Evolutionary conservation across 2,329 filamentous ascomycete genomes (phyloP), one percentile per base, ranked within the genome.

Genomic region (Bipolaris sorokiniana): DNA sequence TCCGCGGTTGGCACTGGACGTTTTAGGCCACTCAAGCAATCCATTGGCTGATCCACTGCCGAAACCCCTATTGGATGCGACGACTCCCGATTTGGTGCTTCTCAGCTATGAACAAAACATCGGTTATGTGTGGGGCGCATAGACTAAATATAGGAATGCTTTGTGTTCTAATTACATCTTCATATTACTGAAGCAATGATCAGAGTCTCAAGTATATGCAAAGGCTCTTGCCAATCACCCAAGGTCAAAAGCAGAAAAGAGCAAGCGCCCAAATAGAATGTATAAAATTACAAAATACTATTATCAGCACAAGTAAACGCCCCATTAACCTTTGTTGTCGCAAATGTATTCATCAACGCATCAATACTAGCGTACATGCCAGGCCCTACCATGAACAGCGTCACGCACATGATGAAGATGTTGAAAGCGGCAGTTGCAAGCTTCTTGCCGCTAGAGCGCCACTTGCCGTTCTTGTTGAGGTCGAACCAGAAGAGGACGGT

Each of bases 401-500:
- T 65, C 40, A 69, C 15, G 1, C 56, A 44, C 55, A 70, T 54
- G 26, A 70, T 69, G 13, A 66, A 64, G 1, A 65, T 50, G 22
- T 69, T 71, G 10, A 70, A 54, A 0, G 46, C 59, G 0, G 69
- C 66, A 1, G 58, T 54, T 7, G 63, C 62, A n/a, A 64, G 41
- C 52, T 70, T 71, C 53, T 64, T 64, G 10, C 47, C 36, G 9
- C 48, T 63, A 3, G 59, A 62, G 4, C 63, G 62, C 62, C 68
- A 71, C 33, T 61, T 63, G 48, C 65, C 65, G 45, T 70, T 47
- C 64, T 66, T 69, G 50, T 70, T 71, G 40, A 70, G 62, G 42
- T 70, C 63, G 46, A 69, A 67, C 65, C 68, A 71, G 59, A 69
- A 69, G n/a, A 71, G 42, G n/a, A 67, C 64, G 1, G 68, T 69